These are phyloP conservation scores for Rhizopogon vinicolor DNA, from an alignment of 768 basidiomycete species.

Conservation along the genomic window DNA sequence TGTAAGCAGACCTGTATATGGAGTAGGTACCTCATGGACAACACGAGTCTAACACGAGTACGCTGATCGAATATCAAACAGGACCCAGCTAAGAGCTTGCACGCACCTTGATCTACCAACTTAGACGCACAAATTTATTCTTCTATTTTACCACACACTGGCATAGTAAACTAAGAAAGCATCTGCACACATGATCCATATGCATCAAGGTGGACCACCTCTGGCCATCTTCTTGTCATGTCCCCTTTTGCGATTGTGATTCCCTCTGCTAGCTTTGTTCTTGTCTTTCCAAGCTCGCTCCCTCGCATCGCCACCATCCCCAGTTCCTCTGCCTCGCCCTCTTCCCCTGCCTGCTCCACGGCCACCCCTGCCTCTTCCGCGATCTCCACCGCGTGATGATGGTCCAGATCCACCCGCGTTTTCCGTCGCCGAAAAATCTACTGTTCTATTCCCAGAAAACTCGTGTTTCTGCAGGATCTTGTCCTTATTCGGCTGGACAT, in stretches of 20 bases:
- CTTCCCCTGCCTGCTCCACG: slow-evolving; percentile 34
- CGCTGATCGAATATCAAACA: not conserved
- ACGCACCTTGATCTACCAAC: not conserved
- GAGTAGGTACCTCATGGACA: too few species aligned
- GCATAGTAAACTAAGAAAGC: not conserved
- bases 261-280: slow-evolving; percentile 67
- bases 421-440: slow-evolving; percentile 3
- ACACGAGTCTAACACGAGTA: too few species aligned
- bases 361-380: slow-evolving; percentile 37
- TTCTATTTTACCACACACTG: not conserved
- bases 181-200: not conserved
- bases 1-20: too few species aligned
- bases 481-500: slow-evolving; percentile 63
- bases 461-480: slow-evolving; percentile 72
- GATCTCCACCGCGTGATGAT: slow-evolving; percentile 29
- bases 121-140: not conserved
- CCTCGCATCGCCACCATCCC: slow-evolving; percentile 37
- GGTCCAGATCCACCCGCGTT: slow-evolving; percentile 4
- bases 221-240: slow-evolving; percentile 87
- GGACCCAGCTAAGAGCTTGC: not conserved
- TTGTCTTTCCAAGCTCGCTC: slow-evolving; percentile 74
- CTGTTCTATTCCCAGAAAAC: slow-evolving; percentile 58
- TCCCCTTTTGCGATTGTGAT: slow-evolving; percentile 75
- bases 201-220: slow-evolving; percentile 32
- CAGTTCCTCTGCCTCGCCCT: slow-evolving; percentile 32